These are phyloP conservation scores for Sporothrix protearum DNA, from an alignment of 2,329 filamentous ascomycete genomes.

Conservation along the genomic window DNA sequence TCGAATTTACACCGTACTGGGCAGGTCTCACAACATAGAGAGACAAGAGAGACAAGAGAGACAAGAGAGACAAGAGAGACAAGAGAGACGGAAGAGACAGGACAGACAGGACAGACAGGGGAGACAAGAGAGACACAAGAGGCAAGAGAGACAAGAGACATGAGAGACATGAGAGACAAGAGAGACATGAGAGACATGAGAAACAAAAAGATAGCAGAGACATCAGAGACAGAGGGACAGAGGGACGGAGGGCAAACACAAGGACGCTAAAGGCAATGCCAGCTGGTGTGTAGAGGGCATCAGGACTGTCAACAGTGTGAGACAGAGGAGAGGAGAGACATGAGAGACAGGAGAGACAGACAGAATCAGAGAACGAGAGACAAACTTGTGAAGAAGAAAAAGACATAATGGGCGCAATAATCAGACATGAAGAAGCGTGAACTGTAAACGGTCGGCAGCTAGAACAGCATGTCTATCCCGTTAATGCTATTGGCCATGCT, in stretches of 20 bases:
- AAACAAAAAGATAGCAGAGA: background rate
- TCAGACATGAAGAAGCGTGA: background rate
- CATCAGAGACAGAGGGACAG: background rate
- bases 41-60: background rate
- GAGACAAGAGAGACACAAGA: background rate
- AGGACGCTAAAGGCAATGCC: background rate
- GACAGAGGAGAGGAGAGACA: background rate
- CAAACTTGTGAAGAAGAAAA: background rate
- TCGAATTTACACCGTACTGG: constrained; percentile 6
- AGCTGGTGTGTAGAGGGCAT: background rate
- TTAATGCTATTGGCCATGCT: background rate
- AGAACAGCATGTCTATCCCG: background rate
- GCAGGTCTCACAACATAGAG: background rate
- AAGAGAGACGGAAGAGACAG: background rate
- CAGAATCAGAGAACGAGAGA: background rate
- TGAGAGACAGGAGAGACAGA: background rate
- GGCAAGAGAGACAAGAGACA: background rate
- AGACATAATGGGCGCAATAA: background rate
- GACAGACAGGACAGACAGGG: no score
- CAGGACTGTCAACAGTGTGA: constrained; percentile 3
- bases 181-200: background rate
- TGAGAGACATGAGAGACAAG: background rate
- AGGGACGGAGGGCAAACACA: background rate
- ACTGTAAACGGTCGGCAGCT: background rate
- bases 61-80: background rate